Evolutionary conservation across 495 filamentous ascomycete species (phyloP).

Genomic region (Trichocladium uniseriatum): DNA sequence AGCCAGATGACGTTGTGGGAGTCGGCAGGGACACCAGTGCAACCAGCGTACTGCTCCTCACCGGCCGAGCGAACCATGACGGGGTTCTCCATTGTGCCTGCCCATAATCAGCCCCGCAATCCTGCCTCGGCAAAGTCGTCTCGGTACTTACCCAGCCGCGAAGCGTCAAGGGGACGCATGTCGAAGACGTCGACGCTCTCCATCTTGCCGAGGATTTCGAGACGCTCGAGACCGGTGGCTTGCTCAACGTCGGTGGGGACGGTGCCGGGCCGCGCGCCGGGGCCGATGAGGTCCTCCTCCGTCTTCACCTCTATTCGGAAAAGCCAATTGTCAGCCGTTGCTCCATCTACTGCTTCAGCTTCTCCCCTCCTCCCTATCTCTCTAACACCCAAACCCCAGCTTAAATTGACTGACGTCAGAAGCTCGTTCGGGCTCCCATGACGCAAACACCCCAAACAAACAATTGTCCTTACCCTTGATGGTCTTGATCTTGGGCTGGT

Average conservation of each 20-base stretch:
- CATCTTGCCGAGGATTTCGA: constrained; percentile 99
- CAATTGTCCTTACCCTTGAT: constrained; percentile 23
- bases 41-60: constrained; percentile 93
- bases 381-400: background rate
- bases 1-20: constrained; percentile 87
- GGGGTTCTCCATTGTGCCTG: constrained; percentile 83
- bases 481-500: constrained; percentile 25
- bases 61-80: constrained; percentile 82
- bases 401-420: constrained; percentile 14
- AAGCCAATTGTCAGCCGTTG: constrained; percentile 15
- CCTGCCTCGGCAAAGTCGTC: background rate
- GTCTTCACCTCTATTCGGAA: constrained; percentile 56
- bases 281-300: constrained; percentile 70
- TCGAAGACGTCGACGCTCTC: constrained; percentile 97
- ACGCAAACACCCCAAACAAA: constrained; percentile 1
- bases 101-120: constrained; percentile 2
- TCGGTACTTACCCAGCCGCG: constrained; percentile 49
- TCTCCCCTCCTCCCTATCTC: background rate
- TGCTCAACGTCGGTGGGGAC: constrained; percentile 91
- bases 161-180: constrained; percentile 91
- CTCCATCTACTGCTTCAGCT: background rate
- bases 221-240: constrained; percentile 91
- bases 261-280: constrained; percentile 72
- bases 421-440: constrained; percentile 1
- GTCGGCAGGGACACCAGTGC: constrained; percentile 89